A percentile compares a stretch with the other conserved stretches of the same genome.
phyloP scores from a whole-genome alignment of 768 basidiomycete species.

The Boletus sensibilis region DNA sequence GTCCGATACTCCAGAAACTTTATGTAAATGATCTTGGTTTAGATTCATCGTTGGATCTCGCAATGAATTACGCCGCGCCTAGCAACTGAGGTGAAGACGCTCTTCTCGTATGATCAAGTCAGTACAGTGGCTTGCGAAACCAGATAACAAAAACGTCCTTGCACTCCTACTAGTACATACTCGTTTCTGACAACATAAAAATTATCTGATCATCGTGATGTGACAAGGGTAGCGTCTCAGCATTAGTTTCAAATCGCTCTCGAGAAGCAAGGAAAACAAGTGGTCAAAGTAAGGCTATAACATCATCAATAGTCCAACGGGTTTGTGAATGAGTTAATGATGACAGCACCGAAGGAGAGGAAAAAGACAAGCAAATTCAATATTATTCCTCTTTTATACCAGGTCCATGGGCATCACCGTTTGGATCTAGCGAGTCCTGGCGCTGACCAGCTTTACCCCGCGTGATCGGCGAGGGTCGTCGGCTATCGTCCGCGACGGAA shows the following conservation, averaged over 20 bases:
- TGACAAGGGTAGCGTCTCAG: neutral
- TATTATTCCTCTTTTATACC: slow-evolving; percentile 31
- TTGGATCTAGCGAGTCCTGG: slow-evolving; percentile 18
- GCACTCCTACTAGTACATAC: slow-evolving; percentile 6
- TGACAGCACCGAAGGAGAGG: neutral
- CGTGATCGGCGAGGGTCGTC: slow-evolving; percentile 21
- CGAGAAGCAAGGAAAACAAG: neutral
- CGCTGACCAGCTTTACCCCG: slow-evolving; percentile 15
- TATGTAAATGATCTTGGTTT: neutral
- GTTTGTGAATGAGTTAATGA: neutral
- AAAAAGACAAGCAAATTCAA: neutral
- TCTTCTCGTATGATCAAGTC: too few species aligned
- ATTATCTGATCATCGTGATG: slow-evolving; percentile 2
- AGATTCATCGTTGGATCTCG: neutral
- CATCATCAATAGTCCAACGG: neutral
- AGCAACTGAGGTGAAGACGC: neutral
- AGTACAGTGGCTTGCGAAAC: neutral
- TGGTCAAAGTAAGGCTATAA: neutral
- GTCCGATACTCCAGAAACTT: neutral
- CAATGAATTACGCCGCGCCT: neutral
- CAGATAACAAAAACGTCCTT: slow-evolving; percentile 8
- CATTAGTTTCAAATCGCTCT: slow-evolving; percentile 8
- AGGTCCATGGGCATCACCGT: slow-evolving; percentile 14
- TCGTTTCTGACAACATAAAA: slow-evolving; percentile 7
- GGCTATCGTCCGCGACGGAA: slow-evolving; percentile 19